phyloP scores from a whole-genome alignment of 1,139 yeast species.

The Kodamaea alishanica region DNA sequence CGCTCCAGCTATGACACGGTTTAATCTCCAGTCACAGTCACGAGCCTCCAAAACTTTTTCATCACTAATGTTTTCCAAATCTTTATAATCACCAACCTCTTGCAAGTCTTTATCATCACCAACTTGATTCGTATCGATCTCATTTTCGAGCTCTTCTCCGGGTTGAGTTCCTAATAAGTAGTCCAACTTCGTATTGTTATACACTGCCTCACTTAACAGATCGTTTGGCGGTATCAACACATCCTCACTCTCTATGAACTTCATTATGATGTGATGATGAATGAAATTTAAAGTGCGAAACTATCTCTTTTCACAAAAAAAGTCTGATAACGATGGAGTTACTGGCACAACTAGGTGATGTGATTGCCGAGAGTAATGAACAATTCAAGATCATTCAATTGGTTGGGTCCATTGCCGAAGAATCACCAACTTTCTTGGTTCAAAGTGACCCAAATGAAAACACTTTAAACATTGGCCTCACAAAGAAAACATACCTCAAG shows the following conservation, averaged over 20 bases:
- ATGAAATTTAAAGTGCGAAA: neutral
- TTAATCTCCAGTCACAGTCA: slow-evolving; percentile 52
- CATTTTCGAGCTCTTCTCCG: slow-evolving; percentile 25
- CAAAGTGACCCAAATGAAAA: slow-evolving; percentile 14
- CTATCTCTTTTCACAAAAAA: too few species aligned
- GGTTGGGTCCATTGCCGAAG: slow-evolving; percentile 11
- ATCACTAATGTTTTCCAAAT: too few species aligned
- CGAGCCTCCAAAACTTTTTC: too few species aligned
- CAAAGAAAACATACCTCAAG: slow-evolving; percentile 27
- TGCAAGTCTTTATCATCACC: slow-evolving; percentile 10
- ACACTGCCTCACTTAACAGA: slow-evolving; percentile 31
- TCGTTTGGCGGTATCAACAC: slow-evolving; percentile 28
- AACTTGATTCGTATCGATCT: slow-evolving; percentile 25
- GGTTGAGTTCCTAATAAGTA: slow-evolving; percentile 14
- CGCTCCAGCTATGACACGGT: slow-evolving; percentile 72
- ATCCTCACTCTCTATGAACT: slow-evolving; percentile 10
- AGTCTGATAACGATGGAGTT: slow-evolving; percentile 4
- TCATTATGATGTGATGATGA: slow-evolving; percentile 6
- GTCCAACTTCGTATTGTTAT: slow-evolving; percentile 28
- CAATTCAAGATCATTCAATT: slow-evolving; percentile 23
- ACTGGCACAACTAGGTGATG: slow-evolving; percentile 10
- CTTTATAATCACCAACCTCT: neutral
- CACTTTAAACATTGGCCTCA: slow-evolving; percentile 33
- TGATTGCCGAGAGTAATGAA: slow-evolving; percentile 7
- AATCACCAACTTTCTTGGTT: slow-evolving; percentile 4